A percentile compares a stretch with the other conserved stretches of the same genome.
phyloP scores from a whole-genome alignment of 345 rosid genomes.

The Durio zibethinus region DNA sequence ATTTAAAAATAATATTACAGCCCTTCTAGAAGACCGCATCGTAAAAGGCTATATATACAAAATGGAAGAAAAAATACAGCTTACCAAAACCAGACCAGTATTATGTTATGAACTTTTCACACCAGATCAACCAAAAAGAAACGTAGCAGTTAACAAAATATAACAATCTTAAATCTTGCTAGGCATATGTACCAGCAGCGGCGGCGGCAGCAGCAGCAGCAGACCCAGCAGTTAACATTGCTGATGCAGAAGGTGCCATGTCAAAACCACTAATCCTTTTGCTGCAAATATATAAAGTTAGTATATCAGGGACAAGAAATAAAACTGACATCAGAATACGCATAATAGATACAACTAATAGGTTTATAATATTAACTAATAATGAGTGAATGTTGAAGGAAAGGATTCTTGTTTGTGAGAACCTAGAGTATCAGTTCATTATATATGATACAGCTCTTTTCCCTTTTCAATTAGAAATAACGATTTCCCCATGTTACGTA shows the following conservation, averaged over 20 bases:
- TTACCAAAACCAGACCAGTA: constrained; percentile 85
- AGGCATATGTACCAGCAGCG: constrained; percentile 49
- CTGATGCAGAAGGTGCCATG: constrained; percentile 91
- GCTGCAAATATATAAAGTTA: constrained; percentile 48
- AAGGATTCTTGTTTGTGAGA: background rate
- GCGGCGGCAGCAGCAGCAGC: constrained; percentile 16
- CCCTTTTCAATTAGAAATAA: background rate
- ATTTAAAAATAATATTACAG: constrained; percentile 33
- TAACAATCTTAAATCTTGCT: constrained; percentile 19
- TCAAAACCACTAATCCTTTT: constrained; percentile 97
- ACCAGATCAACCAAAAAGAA: constrained; percentile 62
- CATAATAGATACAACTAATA: background rate
- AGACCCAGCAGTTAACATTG: constrained; percentile 59
- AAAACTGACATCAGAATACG: background rate
- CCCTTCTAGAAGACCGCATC: constrained; percentile 39
- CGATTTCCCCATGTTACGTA: too few relatives aligned
- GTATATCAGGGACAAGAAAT: background rate
- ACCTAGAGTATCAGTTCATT: background rate
- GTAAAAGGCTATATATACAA: constrained; percentile 35
- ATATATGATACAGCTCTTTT: background rate
- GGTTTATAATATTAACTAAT: too few relatives aligned
- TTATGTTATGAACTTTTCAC: constrained; percentile 72
- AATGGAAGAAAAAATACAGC: constrained; percentile 44
- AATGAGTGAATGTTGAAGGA: background rate
- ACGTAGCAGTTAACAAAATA: constrained; percentile 43